Percentiles rank a stretch among this genome's conserved stretches.
Evolutionary conservation across 2,329 filamentous ascomycete species (phyloP).

Genomic region (Myriosclerotinia duriaeana): DNA sequence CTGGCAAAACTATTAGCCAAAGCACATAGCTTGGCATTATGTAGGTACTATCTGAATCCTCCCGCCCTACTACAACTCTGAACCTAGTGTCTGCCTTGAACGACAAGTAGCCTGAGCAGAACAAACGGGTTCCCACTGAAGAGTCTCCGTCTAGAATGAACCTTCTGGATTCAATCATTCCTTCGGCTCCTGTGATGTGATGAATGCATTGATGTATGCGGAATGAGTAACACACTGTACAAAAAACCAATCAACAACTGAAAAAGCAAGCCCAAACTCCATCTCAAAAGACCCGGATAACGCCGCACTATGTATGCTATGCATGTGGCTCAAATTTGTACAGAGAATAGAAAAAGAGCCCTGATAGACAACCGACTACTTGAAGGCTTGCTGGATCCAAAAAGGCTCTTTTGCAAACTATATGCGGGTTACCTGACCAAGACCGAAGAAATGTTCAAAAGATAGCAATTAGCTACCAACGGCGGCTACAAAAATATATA

Average conservation of each 20-base stretch:
- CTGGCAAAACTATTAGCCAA: conserved; percentile 35
- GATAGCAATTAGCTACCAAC: conserved; percentile 40
- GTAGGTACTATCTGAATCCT: conserved; percentile 31
- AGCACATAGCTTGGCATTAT: conserved; percentile 28
- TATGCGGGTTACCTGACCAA: conserved; percentile 26
- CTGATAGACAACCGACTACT: conserved; percentile 34
- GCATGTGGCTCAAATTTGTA: conserved; percentile 24
- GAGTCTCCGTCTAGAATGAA: conserved; percentile 12
- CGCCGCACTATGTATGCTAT: conserved; percentile 18
- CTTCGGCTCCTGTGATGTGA: conserved; percentile 9
- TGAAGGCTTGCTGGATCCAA: conserved; percentile 32
- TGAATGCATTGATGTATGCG: conserved; percentile 16
- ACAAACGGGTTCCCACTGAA: conserved; percentile 19
- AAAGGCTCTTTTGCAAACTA: conserved; percentile 35
- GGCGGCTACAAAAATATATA: conserved; percentile 37
- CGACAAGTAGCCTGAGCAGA: conserved; percentile 13
- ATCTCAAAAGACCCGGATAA: conserved; percentile 16
- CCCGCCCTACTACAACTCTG: conserved; percentile 12
- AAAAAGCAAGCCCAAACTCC: conserved; percentile 22
- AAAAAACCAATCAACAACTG: conserved; percentile 26
- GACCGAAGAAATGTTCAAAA: background rate
- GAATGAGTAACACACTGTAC: conserved; percentile 26
- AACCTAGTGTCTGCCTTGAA: conserved; percentile 7
- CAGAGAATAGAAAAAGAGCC: conserved; percentile 27
- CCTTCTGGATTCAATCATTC: conserved; percentile 11